A percentile compares a stretch with the other conserved stretches of the same genome.
phyloP scores from a whole-genome alignment of 805 yeast species.

The Candida suzukii region DNA sequence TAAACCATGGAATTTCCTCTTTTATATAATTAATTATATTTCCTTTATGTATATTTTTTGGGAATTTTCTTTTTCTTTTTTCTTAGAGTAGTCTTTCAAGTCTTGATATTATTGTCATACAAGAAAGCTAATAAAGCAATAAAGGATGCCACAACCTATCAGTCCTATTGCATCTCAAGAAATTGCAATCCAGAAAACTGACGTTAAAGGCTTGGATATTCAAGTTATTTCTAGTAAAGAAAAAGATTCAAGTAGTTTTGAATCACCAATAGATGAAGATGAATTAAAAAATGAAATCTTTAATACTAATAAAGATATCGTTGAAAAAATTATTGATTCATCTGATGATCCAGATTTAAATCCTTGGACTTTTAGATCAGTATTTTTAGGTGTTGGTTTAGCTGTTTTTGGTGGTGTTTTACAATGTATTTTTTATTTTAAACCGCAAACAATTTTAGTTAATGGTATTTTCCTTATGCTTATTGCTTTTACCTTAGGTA shows the following conservation, averaged over 20 bases:
- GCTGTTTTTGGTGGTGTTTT: slow-evolving; percentile 29
- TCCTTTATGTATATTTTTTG: too few relatives aligned
- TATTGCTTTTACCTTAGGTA: slow-evolving; percentile 25
- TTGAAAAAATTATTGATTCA: slow-evolving; percentile 18
- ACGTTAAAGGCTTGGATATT: not conserved
- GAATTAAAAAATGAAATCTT: not conserved
- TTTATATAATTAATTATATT: too few relatives aligned
- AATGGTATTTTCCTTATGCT: slow-evolving; percentile 26
- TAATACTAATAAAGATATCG: slow-evolving; percentile 11
- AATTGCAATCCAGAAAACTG: not conserved
- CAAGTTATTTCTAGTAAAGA: not conserved
- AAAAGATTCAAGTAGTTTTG: not conserved
- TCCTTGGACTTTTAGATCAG: slow-evolving; percentile 32
- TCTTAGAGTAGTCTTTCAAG: not conserved
- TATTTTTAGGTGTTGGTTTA: slow-evolving; percentile 24
- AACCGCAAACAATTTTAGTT: slow-evolving; percentile 28
- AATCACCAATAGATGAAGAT: slow-evolving; percentile 1
- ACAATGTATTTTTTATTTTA: slow-evolving; percentile 28
- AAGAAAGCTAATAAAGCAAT: not conserved
- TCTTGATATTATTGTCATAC: not conserved
- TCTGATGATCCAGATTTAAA: slow-evolving; percentile 30
- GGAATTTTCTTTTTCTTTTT: not conserved
- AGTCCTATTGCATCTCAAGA: slow-evolving; percentile 1
- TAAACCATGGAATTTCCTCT: too few relatives aligned
- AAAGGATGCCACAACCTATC: slow-evolving; percentile 1